Evolutionary conservation across 2,329 filamentous ascomycete species (phyloP).

Genomic region (Trichoderma guizhouense): DNA sequence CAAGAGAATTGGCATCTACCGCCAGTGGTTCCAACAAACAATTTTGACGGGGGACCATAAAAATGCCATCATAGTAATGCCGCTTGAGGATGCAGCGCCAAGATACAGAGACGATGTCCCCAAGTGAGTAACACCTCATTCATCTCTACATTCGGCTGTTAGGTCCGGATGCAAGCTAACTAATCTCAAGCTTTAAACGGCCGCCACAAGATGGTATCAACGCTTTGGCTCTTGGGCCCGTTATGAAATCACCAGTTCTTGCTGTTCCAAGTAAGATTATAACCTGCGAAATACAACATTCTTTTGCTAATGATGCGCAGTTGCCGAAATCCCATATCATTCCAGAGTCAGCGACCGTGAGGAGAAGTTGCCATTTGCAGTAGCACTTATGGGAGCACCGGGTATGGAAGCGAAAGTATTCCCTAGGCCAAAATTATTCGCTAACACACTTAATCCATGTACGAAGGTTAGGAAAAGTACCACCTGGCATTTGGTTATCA

Average conservation of each 20-base stretch:
- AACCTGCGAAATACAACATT: neutral
- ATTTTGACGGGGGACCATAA: neutral
- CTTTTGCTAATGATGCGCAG: neutral
- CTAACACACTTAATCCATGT: neutral
- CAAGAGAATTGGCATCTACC: neutral
- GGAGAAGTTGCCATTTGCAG: neutral
- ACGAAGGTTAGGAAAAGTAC: neutral
- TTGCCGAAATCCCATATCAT: neutral
- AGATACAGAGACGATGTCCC: neutral
- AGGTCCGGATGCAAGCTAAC: neutral
- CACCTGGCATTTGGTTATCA: too few species aligned
- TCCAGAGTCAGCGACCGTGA: neutral
- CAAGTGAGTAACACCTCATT: neutral
- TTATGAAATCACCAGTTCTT: neutral
- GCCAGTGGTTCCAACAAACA: neutral
- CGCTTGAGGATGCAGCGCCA: neutral
- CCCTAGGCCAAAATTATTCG: accelerated
- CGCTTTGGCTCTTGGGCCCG: neutral
- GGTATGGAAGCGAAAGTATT: neutral
- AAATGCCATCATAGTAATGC: neutral
- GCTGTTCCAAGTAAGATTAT: neutral
- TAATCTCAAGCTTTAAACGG: neutral
- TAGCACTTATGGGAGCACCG: neutral
- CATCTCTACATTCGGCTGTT: accelerated
- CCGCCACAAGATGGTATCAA: neutral